Percentiles rank a stretch among this genome's conserved stretches.
phyloP scores from a whole-genome alignment of 805 yeast species.

The Yarrowia yakushimensis region DNA sequence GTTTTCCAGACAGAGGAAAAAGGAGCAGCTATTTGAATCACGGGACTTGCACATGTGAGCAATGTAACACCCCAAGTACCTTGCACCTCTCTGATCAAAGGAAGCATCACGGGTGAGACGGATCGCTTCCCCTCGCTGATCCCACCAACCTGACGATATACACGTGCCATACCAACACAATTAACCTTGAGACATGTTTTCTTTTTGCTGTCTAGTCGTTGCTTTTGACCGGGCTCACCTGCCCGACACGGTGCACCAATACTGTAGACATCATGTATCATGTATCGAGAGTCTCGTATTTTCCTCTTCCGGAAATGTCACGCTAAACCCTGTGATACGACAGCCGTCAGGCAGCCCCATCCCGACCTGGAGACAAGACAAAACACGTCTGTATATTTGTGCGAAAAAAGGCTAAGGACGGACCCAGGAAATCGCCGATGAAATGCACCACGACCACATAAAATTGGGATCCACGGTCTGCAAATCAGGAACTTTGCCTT shows the following conservation, averaged over 20 bases:
- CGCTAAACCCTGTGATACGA: not conserved
- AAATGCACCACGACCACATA: not conserved
- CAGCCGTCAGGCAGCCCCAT: not conserved
- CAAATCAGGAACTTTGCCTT: not conserved
- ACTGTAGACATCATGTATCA: not conserved
- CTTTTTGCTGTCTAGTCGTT: not conserved
- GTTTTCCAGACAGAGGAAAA: not conserved
- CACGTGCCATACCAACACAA: not conserved
- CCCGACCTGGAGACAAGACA: not conserved
- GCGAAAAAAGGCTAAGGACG: not conserved
- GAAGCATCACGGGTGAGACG: too few species aligned
- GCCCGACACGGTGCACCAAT: not conserved
- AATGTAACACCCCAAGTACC: not conserved
- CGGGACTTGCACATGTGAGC: not conserved
- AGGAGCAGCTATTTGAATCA: not conserved
- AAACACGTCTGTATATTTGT: not conserved
- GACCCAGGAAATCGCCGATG: not conserved
- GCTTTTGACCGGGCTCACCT: conserved; percentile 6
- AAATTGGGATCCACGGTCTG: not conserved
- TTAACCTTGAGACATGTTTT: not conserved
- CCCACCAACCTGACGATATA: not conserved
- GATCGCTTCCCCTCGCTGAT: too few species aligned
- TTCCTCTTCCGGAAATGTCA: not conserved
- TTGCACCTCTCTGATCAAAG: too few species aligned
- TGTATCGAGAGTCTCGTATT: not conserved